A percentile compares a stretch with the other conserved stretches of the same genome.
phyloP scores from a whole-genome alignment of 169 alveolate species.

The Cardiosporidium cionae region DNA sequence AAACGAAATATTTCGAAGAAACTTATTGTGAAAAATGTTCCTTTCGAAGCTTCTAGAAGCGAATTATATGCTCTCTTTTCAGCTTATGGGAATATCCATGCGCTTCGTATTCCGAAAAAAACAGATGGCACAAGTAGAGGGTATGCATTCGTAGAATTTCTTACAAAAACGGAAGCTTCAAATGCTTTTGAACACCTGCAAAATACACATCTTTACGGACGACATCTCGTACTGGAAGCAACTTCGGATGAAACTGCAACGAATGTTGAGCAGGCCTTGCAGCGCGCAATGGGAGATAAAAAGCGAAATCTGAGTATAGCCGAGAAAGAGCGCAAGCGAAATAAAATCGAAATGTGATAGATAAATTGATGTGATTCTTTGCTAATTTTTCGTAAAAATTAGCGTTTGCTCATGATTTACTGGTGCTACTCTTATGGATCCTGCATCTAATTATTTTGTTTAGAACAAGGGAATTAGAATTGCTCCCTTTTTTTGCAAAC shows the following conservation, averaged over 20 bases:
- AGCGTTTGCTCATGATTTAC: too few relatives aligned
- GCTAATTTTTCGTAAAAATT: too few relatives aligned
- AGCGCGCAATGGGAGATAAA: neutral
- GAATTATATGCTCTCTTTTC: slow-evolving; percentile 80
- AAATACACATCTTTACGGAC: slow-evolving; percentile 85
- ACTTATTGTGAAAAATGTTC: slow-evolving; percentile 81
- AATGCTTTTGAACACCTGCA: slow-evolving; percentile 75
- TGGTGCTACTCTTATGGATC: too few relatives aligned
- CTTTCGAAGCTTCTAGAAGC: slow-evolving; percentile 85
- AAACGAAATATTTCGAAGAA: slow-evolving; percentile 52
- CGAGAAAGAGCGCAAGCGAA: too few relatives aligned
- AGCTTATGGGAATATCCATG: slow-evolving; percentile 62
- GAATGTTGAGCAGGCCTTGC: neutral
- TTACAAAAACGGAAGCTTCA: slow-evolving; percentile 72
- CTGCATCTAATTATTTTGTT: too few relatives aligned
- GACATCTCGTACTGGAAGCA: slow-evolving; percentile 77
- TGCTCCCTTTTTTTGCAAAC: too few relatives aligned
- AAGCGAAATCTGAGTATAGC: neutral
- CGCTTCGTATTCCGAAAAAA: slow-evolving; percentile 87
- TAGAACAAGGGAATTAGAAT: too few relatives aligned
- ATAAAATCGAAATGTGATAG: too few relatives aligned
- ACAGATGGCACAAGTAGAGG: slow-evolving; percentile 62
- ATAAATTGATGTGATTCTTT: too few relatives aligned
- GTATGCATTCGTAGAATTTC: slow-evolving; percentile 84
- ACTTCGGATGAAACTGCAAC: slow-evolving; percentile 47